phyloP scores from a whole-genome alignment of 768 basidiomycete genomes.

The Calocera cornea region DNA sequence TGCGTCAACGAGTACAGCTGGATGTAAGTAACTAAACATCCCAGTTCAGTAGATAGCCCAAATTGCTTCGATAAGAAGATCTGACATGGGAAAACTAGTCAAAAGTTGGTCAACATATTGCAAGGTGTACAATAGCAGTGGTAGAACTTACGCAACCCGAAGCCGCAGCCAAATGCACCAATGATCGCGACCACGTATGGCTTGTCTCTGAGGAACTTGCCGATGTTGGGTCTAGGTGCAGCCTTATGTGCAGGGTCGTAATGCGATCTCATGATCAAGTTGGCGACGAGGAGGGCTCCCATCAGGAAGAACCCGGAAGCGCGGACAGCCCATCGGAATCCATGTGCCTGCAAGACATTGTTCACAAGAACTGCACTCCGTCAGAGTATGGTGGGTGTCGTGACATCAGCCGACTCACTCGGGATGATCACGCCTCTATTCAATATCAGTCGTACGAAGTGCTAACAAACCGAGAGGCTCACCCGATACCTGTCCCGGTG shows the following conservation, averaged over 20 bases:
- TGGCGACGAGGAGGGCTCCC: slow-evolving; percentile 26
- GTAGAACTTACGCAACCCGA: neutral
- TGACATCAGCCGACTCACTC: neutral
- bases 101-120: neutral
- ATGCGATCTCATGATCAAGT: slow-evolving; percentile 26
- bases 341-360: neutral
- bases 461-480: slow-evolving; percentile 13
- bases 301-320: slow-evolving; percentile 24
- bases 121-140: neutral
- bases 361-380: neutral
- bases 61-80: neutral
- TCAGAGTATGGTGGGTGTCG: neutral
- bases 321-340: neutral
- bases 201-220: slow-evolving; percentile 8
- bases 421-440: neutral
- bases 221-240: neutral
- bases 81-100: neutral
- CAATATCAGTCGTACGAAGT: neutral
- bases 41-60: neutral
- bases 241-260: neutral
- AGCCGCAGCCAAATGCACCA: neutral
- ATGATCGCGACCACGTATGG: slow-evolving; percentile 7
- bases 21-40: slow-evolving; percentile 10
- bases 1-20: slow-evolving; percentile 12
- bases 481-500: slow-evolving; percentile 27